Conservation (phyloP, 768 basidiomycete genomes). For the Auricularia cornea region DNA sequence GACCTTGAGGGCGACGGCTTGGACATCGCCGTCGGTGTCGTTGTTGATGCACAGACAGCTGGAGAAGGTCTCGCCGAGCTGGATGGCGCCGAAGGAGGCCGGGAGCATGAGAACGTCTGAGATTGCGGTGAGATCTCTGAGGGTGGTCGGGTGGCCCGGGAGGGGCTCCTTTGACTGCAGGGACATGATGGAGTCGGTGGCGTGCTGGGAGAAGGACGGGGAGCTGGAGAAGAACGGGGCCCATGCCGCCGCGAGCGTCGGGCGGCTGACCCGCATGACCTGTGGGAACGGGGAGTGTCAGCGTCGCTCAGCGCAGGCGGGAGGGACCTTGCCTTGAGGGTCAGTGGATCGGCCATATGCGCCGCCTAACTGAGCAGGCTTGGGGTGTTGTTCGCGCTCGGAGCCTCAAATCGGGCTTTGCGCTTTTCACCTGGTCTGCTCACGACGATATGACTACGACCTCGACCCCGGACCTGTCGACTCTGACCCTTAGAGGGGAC, state of each 20-base stretch:
- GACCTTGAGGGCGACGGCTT: slow-evolving; percentile 56
- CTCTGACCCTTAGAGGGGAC: slow-evolving; percentile 76
- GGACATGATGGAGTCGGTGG: slow-evolving; percentile 68
- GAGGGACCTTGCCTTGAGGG: neutral
- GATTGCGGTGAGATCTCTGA: slow-evolving; percentile 71
- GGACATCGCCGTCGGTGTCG: slow-evolving; percentile 54
- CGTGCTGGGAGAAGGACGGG: slow-evolving; percentile 72
- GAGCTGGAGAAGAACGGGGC: slow-evolving; percentile 83
- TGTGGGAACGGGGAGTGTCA: neutral
- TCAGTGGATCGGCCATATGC: neutral
- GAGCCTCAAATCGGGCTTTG: neutral
- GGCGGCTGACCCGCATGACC: slow-evolving; percentile 40
- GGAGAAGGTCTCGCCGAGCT: slow-evolving; percentile 83
- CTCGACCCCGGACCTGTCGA: slow-evolving; percentile 62
- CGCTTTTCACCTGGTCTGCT: neutral
- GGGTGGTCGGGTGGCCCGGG: slow-evolving; percentile 70
- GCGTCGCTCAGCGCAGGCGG: neutral
- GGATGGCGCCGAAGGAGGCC: slow-evolving; percentile 75
- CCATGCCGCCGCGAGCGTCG: slow-evolving; percentile 67
- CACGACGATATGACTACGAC: slow-evolving; percentile 18
- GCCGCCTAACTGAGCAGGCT: neutral
- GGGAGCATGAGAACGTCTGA: slow-evolving; percentile 76
- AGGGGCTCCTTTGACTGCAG: slow-evolving; percentile 66
- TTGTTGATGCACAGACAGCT: slow-evolving; percentile 79
- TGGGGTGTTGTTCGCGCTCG: neutral